Base-by-base conservation (phyloP, 2,329 filamentous ascomycete genomes). In the Chrysoporthe deuterocubensis region DNA sequence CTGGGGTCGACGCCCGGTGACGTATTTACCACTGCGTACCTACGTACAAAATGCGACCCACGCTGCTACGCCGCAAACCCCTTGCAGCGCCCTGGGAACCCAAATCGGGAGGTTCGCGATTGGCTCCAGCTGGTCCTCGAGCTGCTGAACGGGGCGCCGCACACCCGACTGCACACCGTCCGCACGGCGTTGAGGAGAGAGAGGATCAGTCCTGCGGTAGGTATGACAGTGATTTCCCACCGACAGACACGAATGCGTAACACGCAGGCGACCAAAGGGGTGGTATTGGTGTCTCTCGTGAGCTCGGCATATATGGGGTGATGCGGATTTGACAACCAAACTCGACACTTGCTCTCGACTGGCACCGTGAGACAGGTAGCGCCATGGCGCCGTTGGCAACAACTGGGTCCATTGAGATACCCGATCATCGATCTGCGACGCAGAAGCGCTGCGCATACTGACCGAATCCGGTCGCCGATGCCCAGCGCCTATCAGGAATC, bases 21-120 rank as follows among this genome's bases (percentile, higher is more conserved):
- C 54, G 54, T 57, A 57, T 16, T 54, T 54, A 26, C 21, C 50
- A 54, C 21, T 54, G 50, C 50, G 50, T 54, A 54, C 50, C 50
- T 54, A 54, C 50, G 50, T 54, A 54, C 50, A 21, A 21, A 32
- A 32, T 21, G 50, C 13, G 6, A 54, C 50, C 26, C 48, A 16
- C 37, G 9, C 5, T 40, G 9, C 37, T 40, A n/a, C n/a, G 13
- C 46, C 8, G 8, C 18, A 18, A 21, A 48, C 18, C 48, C 50
- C 50, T 54, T 57, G 54, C 54, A 57, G 32, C 5, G 2, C n/a
- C 54, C 40, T 57, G 11, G 54, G 18, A 57, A 57, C 32, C 34
- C 34, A 21, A 16, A 40, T 57, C 34, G 54, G 32, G 14, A 57
- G 34, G 6, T 40, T 40, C 18, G 34, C 54, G 32, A 57, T 57